These are phyloP conservation scores for Knoxia roxburghii DNA, from an alignment of 257 asterid species.

Conservation along the genomic window DNA sequence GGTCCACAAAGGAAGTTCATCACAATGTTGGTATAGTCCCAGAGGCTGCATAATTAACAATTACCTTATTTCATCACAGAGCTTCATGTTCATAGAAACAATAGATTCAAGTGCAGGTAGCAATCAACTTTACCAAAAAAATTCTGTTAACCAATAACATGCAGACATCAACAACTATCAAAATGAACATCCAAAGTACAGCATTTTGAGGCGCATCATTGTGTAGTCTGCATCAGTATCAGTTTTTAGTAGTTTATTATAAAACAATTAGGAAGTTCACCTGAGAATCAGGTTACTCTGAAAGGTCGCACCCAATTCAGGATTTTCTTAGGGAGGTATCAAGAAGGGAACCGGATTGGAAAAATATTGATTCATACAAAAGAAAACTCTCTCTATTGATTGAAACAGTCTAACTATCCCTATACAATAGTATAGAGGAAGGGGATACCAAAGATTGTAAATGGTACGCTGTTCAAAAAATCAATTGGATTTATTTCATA, in stretches of 20 bases:
- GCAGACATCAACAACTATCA: background rate
- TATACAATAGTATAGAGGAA: too few relatives aligned
- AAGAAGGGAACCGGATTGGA: too few relatives aligned
- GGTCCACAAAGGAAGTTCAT: slow-evolving; percentile 94
- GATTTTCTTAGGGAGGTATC: too few relatives aligned
- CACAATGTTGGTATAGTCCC: slow-evolving; percentile 93
- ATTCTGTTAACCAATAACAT: background rate
- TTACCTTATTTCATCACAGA: background rate
- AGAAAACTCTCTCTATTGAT: too few relatives aligned
- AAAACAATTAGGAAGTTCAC: background rate
- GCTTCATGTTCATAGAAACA: slow-evolving; percentile 1
- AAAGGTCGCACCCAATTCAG: too few relatives aligned
- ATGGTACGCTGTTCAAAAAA: too few relatives aligned
- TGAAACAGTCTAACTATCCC: too few relatives aligned
- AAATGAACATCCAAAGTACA: background rate
- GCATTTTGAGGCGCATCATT: too few relatives aligned
- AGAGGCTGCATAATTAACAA: slow-evolving; percentile 57
- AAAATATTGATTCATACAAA: too few relatives aligned
- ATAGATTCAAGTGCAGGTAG: background rate
- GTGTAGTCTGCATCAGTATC: too few relatives aligned
- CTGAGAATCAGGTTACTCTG: background rate
- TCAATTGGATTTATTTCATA: too few relatives aligned
- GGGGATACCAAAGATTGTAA: too few relatives aligned
- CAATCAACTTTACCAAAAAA: background rate
- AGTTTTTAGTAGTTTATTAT: background rate